Base-by-base conservation (phyloP, 2,329 filamentous ascomycete genomes). In the Ceratocystis variospora region DNA sequence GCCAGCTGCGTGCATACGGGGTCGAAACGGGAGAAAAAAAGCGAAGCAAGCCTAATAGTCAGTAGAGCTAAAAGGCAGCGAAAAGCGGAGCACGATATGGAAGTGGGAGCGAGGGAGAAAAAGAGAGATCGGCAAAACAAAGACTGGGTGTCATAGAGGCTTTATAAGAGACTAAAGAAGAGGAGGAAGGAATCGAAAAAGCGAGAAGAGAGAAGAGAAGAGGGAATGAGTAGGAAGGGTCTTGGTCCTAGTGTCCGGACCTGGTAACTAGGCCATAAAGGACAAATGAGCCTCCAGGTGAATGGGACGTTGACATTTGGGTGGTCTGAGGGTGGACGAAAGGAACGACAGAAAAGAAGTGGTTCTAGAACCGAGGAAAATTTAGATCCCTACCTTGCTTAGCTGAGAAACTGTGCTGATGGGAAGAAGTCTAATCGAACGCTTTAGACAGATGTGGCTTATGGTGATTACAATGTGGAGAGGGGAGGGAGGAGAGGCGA, bases 1-100 rank as follows among this genome's bases (percentile, higher is more conserved):
- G 65, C 61, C 67, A 68, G 53, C 64, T 53, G 63, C 59, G 64
- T 64, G 64, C 67, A 68, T 68, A 66, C 67, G 63, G 37, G 67
- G 19, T 66, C 19, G 55, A 55, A n/a, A 50, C 22, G 25, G 17
- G 10, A 15, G 12, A 19, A 41, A 41, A 25, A 48, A 64, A 22
- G 31, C n/a, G 46, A 41, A 53, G 46, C 65, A 48, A 59, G 31
- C 55, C 55, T 37, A 31, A 59, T 59, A 59, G 55, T 19, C 28
- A 4, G 28, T 3, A 7, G 8, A 19, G 55, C 55, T 59, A 59
- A 59, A 59, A 59, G 55, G 55, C 55, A 59, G 55, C 55, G n/a
- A 59, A 59, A 59, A 37, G 55, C 55, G 28, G 55, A 59, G 55
- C 4, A 8, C 10, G 22, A 25, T 28, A 15, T 53, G 10, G 19